Evolutionary conservation across 1,139 yeast species (phyloP).

Genomic region (Suhomyces taliae): DNA sequence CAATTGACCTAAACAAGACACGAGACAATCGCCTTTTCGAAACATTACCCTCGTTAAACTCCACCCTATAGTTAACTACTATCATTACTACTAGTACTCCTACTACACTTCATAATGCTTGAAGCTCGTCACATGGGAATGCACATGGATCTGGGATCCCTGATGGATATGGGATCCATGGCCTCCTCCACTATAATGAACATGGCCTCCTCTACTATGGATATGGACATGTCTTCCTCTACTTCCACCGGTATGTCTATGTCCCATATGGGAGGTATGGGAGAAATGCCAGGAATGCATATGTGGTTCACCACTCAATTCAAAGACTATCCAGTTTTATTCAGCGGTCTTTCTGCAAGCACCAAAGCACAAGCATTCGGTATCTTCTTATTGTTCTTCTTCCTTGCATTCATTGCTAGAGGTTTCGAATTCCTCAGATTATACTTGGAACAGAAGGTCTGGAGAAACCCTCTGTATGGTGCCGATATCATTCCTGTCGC

Average conservation of each 20-base stretch:
- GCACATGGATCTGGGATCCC: constrained; percentile 2
- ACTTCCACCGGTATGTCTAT: constrained; percentile 5
- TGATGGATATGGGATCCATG: constrained; percentile 15
- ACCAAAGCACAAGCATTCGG: constrained; percentile 68
- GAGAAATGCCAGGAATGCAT: constrained; percentile 45
- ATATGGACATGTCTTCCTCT: constrained; percentile 13
- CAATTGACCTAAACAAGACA: too few relatives aligned
- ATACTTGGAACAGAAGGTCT: constrained; percentile 66
- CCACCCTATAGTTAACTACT: too few relatives aligned
- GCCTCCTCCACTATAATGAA: constrained; percentile 9
- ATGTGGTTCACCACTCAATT: constrained; percentile 54
- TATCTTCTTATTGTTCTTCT: constrained; percentile 60
- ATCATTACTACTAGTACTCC: too few relatives aligned
- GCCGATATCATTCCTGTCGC: background rate
- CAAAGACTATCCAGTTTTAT: constrained; percentile 59
- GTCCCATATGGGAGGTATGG: constrained; percentile 13
- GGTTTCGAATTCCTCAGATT: constrained; percentile 58
- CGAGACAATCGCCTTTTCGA: too few relatives aligned
- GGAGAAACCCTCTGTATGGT: constrained; percentile 41
- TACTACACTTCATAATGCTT: too few relatives aligned
- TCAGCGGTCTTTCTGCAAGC: constrained; percentile 51
- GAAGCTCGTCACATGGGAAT: too few relatives aligned
- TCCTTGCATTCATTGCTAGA: constrained; percentile 56
- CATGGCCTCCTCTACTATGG: constrained; percentile 10
- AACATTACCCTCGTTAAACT: too few relatives aligned